phyloP scores from a whole-genome alignment of 2,329 filamentous ascomycete genomes.

The Plenodomus tracheiphilus region DNA sequence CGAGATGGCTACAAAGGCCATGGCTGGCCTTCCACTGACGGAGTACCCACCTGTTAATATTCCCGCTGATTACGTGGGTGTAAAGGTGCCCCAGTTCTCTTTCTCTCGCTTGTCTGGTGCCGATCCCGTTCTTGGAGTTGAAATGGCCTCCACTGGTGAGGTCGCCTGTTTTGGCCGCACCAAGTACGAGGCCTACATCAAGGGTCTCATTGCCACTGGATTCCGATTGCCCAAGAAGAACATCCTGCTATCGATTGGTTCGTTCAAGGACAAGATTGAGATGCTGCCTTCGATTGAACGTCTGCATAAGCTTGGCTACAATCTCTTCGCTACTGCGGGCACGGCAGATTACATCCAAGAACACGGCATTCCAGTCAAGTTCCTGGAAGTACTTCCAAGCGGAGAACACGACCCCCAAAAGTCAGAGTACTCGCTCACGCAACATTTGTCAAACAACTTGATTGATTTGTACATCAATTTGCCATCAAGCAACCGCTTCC shows the following conservation, averaged over 20 bases:
- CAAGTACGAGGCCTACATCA: constrained; percentile 97
- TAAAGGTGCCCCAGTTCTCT: constrained; percentile 98
- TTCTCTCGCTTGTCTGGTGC: constrained; percentile 96
- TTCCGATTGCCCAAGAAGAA: constrained; percentile 97
- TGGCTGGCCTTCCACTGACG: constrained; percentile 79
- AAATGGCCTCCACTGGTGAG: constrained; percentile 99
- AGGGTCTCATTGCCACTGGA: constrained; percentile 91
- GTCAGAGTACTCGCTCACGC: constrained; percentile 93
- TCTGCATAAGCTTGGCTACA: constrained; percentile 88
- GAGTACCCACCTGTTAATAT: constrained; percentile 81
- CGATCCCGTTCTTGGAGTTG: constrained; percentile 93
- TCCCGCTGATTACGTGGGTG: constrained; percentile 81
- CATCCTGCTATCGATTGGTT: constrained; percentile 91
- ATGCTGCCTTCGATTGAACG: constrained; percentile 92
- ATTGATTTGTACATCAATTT: constrained; percentile 99
- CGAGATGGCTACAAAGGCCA: constrained; percentile 97
- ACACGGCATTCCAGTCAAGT: constrained; percentile 89
- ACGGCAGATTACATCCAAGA: constrained; percentile 96
- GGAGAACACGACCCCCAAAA: constrained; percentile 76
- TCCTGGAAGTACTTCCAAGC: constrained; percentile 74
- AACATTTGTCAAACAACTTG: constrained; percentile 95
- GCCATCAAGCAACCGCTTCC: constrained; percentile 97
- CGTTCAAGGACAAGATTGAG: constrained; percentile 97
- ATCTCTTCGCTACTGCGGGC: constrained; percentile 92
- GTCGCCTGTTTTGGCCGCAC: constrained; percentile 94